Percentiles rank a stretch among this genome's conserved stretches.
phyloP scores from a whole-genome alignment of 345 rosid species.

The Noccaea bulbosa region DNA sequence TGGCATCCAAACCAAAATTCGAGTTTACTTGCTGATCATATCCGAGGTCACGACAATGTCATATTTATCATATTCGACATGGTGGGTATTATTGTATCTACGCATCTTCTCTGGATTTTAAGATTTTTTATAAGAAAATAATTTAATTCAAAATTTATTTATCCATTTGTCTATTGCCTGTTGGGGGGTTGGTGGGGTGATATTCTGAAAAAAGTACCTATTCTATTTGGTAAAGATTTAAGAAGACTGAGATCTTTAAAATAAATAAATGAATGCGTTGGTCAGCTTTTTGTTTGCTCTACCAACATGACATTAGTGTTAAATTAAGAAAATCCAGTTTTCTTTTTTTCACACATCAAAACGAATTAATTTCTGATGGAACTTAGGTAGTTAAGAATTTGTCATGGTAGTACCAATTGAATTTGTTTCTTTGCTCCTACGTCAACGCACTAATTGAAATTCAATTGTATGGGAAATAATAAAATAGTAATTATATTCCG shows the following conservation, averaged over 20 bases:
- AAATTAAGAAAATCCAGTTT: background rate
- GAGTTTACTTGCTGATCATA: constrained; percentile 7
- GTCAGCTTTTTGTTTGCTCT: background rate
- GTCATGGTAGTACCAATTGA: background rate
- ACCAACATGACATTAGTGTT: background rate
- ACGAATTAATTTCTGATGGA: constrained; percentile 4
- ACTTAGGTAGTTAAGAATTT: background rate
- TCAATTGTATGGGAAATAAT: background rate
- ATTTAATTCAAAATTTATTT: background rate
- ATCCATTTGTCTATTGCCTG: background rate
- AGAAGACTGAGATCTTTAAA: background rate
- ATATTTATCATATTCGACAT: background rate
- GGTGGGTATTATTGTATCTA: constrained; percentile 16
- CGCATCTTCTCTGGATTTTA: constrained; percentile 25
- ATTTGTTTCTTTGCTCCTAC: background rate
- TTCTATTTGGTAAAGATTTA: background rate
- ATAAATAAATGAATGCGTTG: background rate
- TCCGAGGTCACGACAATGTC: constrained; percentile 28
- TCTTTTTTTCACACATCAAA: constrained; percentile 1
- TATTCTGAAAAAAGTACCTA: background rate
- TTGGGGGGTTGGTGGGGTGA: constrained; percentile 32
- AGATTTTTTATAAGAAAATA: background rate
- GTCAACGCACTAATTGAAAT: constrained; percentile 23
- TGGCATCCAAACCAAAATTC: constrained; percentile 10
- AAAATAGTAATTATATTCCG: constrained; percentile 3